Evolutionary conservation across 352 stramenopile genomes (phyloP).

Genomic region (Thalassiosira hispida): DNA sequence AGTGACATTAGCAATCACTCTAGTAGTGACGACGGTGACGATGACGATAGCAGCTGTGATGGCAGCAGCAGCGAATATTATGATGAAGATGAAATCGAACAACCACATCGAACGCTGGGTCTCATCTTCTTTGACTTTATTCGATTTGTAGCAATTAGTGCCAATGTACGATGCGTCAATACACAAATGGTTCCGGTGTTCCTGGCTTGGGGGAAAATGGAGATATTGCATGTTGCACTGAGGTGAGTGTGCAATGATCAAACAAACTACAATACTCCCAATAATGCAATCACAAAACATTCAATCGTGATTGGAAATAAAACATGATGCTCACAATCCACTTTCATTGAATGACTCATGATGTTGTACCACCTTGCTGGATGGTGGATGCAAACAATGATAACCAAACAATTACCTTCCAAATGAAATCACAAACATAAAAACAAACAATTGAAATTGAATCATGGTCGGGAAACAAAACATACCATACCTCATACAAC

Average conservation of each 20-base stretch:
- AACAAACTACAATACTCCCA: not conserved
- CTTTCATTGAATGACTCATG: not conserved
- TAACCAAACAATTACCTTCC: no score
- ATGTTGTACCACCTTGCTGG: no score
- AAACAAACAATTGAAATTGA: not conserved
- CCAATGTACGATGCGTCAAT: slow-evolving; percentile 39
- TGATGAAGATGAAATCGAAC: slow-evolving; percentile 20
- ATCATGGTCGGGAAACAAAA: not conserved
- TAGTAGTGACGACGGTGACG: not conserved
- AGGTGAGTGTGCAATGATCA: slow-evolving; percentile 18
- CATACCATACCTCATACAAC: not conserved
- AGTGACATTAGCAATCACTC: slow-evolving; percentile 26
- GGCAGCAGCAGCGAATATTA: slow-evolving; percentile 7
- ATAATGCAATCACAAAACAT: not conserved
- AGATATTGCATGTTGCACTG: slow-evolving; percentile 35
- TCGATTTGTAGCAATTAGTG: slow-evolving; percentile 38
- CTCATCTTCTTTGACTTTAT: slow-evolving; percentile 52
- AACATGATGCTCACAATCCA: no score
- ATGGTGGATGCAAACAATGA: no score
- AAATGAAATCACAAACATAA: not conserved
- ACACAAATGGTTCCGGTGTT: slow-evolving; percentile 44
- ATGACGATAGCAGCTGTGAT: slow-evolving; percentile 7
- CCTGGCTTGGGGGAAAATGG: slow-evolving; percentile 27
- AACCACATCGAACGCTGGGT: slow-evolving; percentile 31
- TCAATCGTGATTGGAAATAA: no score